A percentile compares a stretch with the other conserved stretches of the same genome.
Evolutionary conservation across 495 filamentous ascomycete genomes (phyloP).

Genomic region (Hypoxylon cercidicola): DNA sequence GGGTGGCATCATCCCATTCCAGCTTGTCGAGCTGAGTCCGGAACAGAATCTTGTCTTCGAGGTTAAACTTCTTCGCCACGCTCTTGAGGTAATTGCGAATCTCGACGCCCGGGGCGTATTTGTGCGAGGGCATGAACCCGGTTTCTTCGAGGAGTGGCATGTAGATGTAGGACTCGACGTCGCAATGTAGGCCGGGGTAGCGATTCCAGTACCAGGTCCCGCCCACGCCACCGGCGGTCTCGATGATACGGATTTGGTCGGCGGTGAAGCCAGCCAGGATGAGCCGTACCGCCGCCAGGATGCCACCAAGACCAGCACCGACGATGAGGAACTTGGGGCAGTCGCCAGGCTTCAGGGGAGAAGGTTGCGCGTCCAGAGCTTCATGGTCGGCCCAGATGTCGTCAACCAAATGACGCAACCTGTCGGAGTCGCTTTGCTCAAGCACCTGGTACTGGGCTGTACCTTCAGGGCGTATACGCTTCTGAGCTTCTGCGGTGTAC

Average conservation of each 20-base stretch:
- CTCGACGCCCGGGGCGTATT: constrained; percentile 58
- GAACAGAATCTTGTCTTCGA: constrained; percentile 61
- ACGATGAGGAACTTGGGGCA: constrained; percentile 58
- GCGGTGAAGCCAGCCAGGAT: constrained; percentile 57
- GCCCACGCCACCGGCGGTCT: constrained; percentile 61
- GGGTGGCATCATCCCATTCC: constrained; percentile 56
- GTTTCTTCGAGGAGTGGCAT: constrained; percentile 71
- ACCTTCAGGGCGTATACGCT: constrained; percentile 58
- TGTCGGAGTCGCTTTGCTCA: constrained; percentile 38
- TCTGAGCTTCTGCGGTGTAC: constrained; percentile 59
- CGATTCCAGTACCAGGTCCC: constrained; percentile 69
- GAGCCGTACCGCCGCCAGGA: constrained; percentile 60
- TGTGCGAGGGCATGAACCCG: constrained; percentile 62
- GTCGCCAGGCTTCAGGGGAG: constrained; percentile 43
- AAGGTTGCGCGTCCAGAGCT: constrained; percentile 47
- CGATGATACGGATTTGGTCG: constrained; percentile 62
- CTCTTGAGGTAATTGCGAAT: constrained; percentile 56
- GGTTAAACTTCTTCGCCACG: constrained; percentile 54
- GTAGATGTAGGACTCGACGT: constrained; percentile 63
- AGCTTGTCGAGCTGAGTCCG: constrained; percentile 48
- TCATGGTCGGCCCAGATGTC: constrained; percentile 60
- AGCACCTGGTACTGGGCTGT: constrained; percentile 54
- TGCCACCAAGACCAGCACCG: constrained; percentile 64
- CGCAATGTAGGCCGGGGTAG: constrained; percentile 63
- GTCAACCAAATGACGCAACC: constrained; percentile 49